phyloP scores from a whole-genome alignment of 1,284 basidiomycete species.

The Puccinia hordei region DNA sequence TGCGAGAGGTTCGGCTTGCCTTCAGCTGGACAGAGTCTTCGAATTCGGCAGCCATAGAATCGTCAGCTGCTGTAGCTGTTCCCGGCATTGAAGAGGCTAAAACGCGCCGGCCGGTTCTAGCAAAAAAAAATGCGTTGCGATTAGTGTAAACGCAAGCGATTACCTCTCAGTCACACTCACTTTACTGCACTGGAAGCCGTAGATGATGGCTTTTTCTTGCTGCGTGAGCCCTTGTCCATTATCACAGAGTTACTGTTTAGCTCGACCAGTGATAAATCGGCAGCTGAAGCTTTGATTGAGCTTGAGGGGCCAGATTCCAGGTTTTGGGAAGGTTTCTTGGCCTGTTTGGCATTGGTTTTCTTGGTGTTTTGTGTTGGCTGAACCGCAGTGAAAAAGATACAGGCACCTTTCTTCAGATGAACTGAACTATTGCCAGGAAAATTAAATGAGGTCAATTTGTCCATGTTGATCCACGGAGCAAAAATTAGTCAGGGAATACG shows the following conservation, averaged over 20 bases:
- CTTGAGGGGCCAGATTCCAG: neutral
- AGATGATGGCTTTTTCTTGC: constrained; percentile 16
- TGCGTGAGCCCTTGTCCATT: neutral
- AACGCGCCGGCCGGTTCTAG: constrained; percentile 15
- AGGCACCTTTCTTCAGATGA: constrained; percentile 48
- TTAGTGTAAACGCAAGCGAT: neutral
- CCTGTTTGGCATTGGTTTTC: constrained; percentile 6
- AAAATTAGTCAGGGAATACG: neutral
- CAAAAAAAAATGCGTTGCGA: neutral
- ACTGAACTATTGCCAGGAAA: constrained; percentile 15
- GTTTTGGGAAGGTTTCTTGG: constrained; percentile 14
- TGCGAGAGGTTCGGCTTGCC: constrained; percentile 12
- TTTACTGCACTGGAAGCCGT: constrained; percentile 7
- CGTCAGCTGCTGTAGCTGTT: neutral
- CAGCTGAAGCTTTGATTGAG: constrained; percentile 17
- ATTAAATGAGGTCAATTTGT: neutral
- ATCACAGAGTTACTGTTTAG: neutral
- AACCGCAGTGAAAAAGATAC: constrained; percentile 38
- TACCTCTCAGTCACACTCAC: neutral
- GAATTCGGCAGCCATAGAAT: neutral
- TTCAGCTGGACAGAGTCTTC: constrained; percentile 22
- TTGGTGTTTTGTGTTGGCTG: constrained; percentile 12
- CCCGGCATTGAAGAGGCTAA: constrained; percentile 13
- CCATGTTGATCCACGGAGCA: neutral
- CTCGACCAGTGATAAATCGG: neutral